Conservation (phyloP, 148 eudicot species). For the Hydrangea macrophylla region DNA sequence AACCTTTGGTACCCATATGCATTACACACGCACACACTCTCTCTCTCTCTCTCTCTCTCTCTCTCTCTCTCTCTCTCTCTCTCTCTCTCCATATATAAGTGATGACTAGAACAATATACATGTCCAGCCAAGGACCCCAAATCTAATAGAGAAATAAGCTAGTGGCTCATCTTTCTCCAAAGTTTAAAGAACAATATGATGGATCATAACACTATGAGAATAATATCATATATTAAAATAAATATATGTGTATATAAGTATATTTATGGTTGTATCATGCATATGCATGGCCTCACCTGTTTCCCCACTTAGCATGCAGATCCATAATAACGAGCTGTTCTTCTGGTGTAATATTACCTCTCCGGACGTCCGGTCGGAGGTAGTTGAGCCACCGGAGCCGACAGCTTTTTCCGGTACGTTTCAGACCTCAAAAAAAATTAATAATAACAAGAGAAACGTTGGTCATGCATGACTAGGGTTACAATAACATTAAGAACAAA, state of each 20-base stretch:
- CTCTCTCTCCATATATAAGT: neutral
- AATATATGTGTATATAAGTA: neutral
- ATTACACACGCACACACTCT: too few species aligned
- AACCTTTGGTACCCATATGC: too few species aligned
- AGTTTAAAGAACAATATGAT: neutral
- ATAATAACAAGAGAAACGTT: too few species aligned
- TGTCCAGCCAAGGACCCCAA: neutral
- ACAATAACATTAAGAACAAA: neutral
- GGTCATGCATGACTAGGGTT: neutral
- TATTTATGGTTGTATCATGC: neutral
- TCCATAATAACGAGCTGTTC: conserved; percentile 90
- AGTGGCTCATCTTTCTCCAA: neutral
- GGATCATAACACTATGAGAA: too few species aligned
- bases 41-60: neutral
- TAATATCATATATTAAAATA: too few species aligned
- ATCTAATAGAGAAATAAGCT: neutral
- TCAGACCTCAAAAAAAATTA: conserved; percentile 66
- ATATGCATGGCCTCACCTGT: conserved; percentile 73
- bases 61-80: neutral
- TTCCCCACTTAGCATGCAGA: conserved; percentile 94
- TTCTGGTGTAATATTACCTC: conserved; percentile 85
- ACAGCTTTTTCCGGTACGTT: conserved; percentile 91
- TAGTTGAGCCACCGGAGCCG: conserved; percentile 88
- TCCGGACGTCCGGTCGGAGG: conserved; percentile 75
- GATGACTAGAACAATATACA: neutral